phyloP scores from a whole-genome alignment of 768 basidiomycete genomes.

The Rhizopogon roseolus region DNA sequence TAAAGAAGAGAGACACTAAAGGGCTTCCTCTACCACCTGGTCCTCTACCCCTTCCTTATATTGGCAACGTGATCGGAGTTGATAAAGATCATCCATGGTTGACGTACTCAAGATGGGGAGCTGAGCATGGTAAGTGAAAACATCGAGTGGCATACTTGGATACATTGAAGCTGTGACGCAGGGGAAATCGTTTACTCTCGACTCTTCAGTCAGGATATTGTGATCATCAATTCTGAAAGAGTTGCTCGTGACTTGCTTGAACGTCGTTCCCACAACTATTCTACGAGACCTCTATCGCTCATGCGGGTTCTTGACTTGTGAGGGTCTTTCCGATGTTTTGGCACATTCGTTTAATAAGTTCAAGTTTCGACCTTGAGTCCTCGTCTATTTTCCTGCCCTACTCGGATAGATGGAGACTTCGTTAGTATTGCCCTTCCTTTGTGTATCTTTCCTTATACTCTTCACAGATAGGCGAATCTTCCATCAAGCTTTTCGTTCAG shows the following conservation, averaged over 20 bases:
- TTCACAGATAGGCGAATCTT: slow-evolving; percentile 21
- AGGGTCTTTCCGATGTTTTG: neutral
- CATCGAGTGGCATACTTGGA: neutral
- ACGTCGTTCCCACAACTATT: slow-evolving; percentile 17
- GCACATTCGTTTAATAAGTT: neutral
- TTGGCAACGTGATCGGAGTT: slow-evolving; percentile 16
- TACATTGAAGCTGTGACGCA: neutral
- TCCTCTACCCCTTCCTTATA: slow-evolving; percentile 13
- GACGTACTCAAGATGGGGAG: slow-evolving; percentile 14
- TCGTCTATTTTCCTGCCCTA: slow-evolving; percentile 20
- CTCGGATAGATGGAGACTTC: slow-evolving; percentile 23
- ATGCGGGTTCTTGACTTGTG: slow-evolving; percentile 15
- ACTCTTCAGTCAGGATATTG: slow-evolving; percentile 17
- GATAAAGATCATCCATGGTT: slow-evolving; percentile 17
- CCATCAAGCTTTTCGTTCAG: slow-evolving; percentile 31
- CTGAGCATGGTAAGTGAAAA: slow-evolving; percentile 13
- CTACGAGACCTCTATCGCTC: slow-evolving; percentile 16
- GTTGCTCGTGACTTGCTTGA: slow-evolving; percentile 20
- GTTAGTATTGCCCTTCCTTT: neutral
- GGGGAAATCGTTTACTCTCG: slow-evolving; percentile 19
- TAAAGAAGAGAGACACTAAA: slow-evolving; percentile 3
- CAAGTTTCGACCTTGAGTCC: slow-evolving; percentile 21
- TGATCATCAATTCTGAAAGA: slow-evolving; percentile 21
- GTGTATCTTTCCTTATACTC: neutral
- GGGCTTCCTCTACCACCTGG: slow-evolving; percentile 17